phyloP scores from a whole-genome alignment of 805 yeast species.

The Wickerhamiella galacta region DNA sequence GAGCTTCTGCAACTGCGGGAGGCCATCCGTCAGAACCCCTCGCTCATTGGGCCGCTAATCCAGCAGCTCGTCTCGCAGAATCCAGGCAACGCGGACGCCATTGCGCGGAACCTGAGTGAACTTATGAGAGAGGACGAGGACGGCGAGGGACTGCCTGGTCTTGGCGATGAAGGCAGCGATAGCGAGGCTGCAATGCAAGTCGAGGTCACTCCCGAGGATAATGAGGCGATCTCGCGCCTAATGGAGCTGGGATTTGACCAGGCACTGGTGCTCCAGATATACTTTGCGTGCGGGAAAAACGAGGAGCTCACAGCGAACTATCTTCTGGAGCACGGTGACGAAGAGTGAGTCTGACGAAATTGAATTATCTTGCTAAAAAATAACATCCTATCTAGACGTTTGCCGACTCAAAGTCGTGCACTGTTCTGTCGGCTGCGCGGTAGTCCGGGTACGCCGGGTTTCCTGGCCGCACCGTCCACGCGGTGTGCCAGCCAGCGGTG shows the following conservation, averaged over 20 bases:
- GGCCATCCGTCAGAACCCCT: slow-evolving; percentile 72
- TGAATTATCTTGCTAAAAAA: neutral
- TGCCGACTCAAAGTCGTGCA: neutral
- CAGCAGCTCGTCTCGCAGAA: slow-evolving; percentile 66
- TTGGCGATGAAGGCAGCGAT: slow-evolving; percentile 38
- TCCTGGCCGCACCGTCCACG: slow-evolving; percentile 57
- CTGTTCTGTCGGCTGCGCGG: neutral
- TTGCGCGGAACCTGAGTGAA: slow-evolving; percentile 21
- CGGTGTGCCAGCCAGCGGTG: slow-evolving; percentile 41
- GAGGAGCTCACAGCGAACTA: slow-evolving; percentile 94
- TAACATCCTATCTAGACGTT: neutral
- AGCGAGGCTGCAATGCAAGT: slow-evolving; percentile 26
- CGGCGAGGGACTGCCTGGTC: slow-evolving; percentile 20
- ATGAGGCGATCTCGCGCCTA: slow-evolving; percentile 73
- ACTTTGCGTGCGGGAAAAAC: slow-evolving; percentile 94
- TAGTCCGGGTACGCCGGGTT: slow-evolving; percentile 26
- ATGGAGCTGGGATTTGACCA: slow-evolving; percentile 90
- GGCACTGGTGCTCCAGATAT: slow-evolving; percentile 74
- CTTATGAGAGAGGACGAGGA: slow-evolving; percentile 5
- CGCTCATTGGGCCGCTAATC: slow-evolving; percentile 65
- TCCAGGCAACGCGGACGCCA: slow-evolving; percentile 70
- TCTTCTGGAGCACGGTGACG: slow-evolving; percentile 37
- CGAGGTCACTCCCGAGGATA: slow-evolving; percentile 62
- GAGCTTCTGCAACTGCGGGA: slow-evolving; percentile 49
- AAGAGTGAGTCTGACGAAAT: neutral